A percentile compares a stretch with the other conserved stretches of the same genome.
phyloP scores from a whole-genome alignment of 768 basidiomycete species.

The Myochromella boudieri region DNA sequence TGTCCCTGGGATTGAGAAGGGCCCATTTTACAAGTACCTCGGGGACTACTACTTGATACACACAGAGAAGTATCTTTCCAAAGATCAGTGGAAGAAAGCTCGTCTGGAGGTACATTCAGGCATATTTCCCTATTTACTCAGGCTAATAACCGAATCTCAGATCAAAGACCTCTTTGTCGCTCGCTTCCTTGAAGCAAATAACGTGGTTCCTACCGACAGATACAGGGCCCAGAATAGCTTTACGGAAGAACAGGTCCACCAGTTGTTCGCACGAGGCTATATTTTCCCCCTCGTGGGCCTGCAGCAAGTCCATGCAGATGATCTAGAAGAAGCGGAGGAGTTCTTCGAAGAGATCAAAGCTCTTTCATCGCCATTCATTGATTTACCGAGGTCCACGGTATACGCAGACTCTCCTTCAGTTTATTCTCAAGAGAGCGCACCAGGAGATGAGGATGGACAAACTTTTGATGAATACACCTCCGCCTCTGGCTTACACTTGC shows the following conservation, averaged over 20 bases:
- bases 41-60: constrained; percentile 16
- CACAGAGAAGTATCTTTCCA: constrained; percentile 9
- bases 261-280: constrained; percentile 8
- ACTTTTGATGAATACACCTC: not conserved
- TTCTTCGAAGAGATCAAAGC: no score
- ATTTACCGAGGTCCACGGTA: not conserved
- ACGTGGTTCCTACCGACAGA: not conserved
- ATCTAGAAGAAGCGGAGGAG: no score
- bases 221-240: constrained; percentile 6
- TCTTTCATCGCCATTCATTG: no score
- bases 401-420: constrained; percentile 1
- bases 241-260: not conserved
- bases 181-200: constrained; percentile 10
- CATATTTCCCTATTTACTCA: no score
- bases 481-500: not conserved
- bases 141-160: constrained; percentile 5
- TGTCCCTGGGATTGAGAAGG: constrained; percentile 4
- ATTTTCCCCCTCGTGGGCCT: constrained; percentile 13
- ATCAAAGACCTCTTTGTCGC: constrained; percentile 12
- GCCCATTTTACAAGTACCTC: constrained; percentile 13
- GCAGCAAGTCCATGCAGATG: constrained; percentile 2
- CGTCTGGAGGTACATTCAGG: constrained; percentile 6
- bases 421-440: constrained; percentile 11
- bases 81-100: constrained; percentile 5
- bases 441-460: not conserved